A percentile compares a stretch with the other conserved stretches of the same genome.
Conservation (phyloP, 2,329 filamentous ascomycete species). For the Ceratocystiopsis brevicomis region DNA sequence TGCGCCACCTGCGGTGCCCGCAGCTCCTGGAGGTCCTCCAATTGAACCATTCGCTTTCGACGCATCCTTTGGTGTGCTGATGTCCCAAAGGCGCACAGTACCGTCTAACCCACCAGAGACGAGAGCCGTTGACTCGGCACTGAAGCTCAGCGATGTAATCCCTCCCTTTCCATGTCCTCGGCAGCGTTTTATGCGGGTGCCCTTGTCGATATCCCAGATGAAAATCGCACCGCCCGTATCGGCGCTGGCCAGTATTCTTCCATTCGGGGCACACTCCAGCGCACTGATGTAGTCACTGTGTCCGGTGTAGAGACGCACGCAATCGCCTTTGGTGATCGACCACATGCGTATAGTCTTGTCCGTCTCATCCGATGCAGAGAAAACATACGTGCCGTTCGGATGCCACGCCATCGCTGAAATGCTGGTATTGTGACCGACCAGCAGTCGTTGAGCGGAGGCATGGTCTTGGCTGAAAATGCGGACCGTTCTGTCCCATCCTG, state of each 20-base stretch:
- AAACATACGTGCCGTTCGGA: slow-evolving; percentile 81
- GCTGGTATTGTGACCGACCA: slow-evolving; percentile 82
- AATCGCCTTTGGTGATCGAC: slow-evolving; percentile 72
- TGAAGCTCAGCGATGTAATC: slow-evolving; percentile 86
- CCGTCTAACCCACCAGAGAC: slow-evolving; percentile 82
- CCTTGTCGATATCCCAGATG: slow-evolving; percentile 84
- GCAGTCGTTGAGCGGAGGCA: slow-evolving; percentile 69
- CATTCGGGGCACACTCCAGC: slow-evolving; percentile 69
- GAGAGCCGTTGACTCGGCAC: slow-evolving; percentile 75
- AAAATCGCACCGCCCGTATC: slow-evolving; percentile 80
- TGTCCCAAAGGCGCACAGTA: slow-evolving; percentile 88
- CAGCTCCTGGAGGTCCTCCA: no score
- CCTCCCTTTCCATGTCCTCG: slow-evolving; percentile 85
- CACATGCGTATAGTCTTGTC: slow-evolving; percentile 95
- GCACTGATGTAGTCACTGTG: slow-evolving; percentile 77
- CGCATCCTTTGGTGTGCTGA: slow-evolving; percentile 50
- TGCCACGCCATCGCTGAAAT: slow-evolving; percentile 91
- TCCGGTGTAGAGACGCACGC: slow-evolving; percentile 80
- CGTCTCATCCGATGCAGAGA: slow-evolving; percentile 69
- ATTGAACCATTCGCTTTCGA: slow-evolving; percentile 24
- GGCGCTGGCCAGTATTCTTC: slow-evolving; percentile 77
- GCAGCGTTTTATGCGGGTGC: slow-evolving; percentile 74
- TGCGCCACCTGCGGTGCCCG: slow-evolving; percentile 3
- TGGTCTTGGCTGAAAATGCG: slow-evolving; percentile 87
- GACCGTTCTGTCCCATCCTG: slow-evolving; percentile 75